A percentile compares a stretch with the other conserved stretches of the same genome.
phyloP scores from a whole-genome alignment of 768 basidiomycete genomes.

The Boletales sp. region DNA sequence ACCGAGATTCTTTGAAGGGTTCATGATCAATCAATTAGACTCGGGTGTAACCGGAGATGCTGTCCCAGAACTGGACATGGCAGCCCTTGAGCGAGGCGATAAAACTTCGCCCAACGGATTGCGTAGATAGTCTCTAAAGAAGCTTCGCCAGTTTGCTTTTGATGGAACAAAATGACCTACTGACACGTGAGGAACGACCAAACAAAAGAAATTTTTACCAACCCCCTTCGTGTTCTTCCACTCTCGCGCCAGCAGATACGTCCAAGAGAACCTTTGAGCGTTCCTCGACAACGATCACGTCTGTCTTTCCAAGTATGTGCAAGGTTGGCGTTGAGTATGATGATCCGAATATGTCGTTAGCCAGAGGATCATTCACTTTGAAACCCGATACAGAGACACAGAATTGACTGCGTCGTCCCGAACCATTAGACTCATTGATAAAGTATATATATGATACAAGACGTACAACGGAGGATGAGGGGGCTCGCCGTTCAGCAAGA shows the following conservation, averaged over 20 bases:
- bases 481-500: slow-evolving; percentile 59
- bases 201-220: slow-evolving; percentile 21
- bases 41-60: slow-evolving; percentile 37
- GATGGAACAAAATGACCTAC: slow-evolving; percentile 83
- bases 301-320: slow-evolving; percentile 74
- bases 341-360: slow-evolving; percentile 45
- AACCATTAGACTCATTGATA: not conserved
- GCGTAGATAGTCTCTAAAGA: slow-evolving; percentile 63
- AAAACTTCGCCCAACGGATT: slow-evolving; percentile 46
- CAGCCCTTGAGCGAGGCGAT: slow-evolving; percentile 36
- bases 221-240: slow-evolving; percentile 83
- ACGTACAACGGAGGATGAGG: slow-evolving; percentile 76
- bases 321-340: slow-evolving; percentile 69
- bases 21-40: slow-evolving; percentile 8
- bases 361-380: slow-evolving; percentile 44
- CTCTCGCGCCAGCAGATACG: slow-evolving; percentile 51
- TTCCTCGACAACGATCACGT: slow-evolving; percentile 71
- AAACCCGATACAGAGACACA: slow-evolving; percentile 79
- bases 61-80: slow-evolving; percentile 44
- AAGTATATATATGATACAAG: not conserved
- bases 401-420: slow-evolving; percentile 50
- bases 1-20: not conserved
- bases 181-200: not conserved
- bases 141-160: slow-evolving; percentile 71
- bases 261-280: slow-evolving; percentile 56